Percentiles rank a stretch among this genome's conserved stretches.
These are phyloP conservation scores for Sporisorium reilianum DNA, from an alignment of 1,284 basidiomycete species.

Conservation along the genomic window DNA sequence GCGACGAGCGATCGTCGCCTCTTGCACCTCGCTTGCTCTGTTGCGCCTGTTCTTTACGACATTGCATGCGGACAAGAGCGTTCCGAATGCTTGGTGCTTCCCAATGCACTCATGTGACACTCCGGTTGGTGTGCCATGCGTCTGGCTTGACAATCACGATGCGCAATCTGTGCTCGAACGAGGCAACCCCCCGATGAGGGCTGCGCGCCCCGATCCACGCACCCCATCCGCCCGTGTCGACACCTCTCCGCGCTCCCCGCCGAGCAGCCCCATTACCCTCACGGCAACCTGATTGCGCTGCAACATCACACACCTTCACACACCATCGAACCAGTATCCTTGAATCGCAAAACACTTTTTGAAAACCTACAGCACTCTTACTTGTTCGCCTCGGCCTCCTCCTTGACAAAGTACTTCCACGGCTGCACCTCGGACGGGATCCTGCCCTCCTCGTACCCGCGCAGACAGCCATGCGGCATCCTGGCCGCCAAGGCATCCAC, in stretches of 20 bases:
- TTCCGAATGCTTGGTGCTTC: no score
- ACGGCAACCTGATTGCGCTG: no score
- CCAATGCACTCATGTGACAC: no score
- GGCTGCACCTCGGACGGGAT: conserved; percentile 86
- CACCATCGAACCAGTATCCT: background rate
- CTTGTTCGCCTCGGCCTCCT: conserved; percentile 33
- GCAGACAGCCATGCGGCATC: conserved; percentile 84
- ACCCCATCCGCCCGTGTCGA: no score
- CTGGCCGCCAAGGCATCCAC: conserved; percentile 90
- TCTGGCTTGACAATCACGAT: background rate
- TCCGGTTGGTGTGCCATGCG: background rate
- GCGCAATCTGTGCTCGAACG: no score
- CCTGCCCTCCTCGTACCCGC: conserved; percentile 85
- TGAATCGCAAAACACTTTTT: background rate
- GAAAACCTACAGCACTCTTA: no score
- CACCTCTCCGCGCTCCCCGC: no score
- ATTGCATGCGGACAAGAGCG: no score
- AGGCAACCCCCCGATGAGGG: no score
- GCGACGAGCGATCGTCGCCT: background rate
- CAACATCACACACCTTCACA: background rate
- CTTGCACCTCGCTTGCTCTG: background rate
- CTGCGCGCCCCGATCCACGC: no score
- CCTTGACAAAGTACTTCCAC: conserved; percentile 64
- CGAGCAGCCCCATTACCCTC: no score
- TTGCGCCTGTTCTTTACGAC: no score